Conservation (phyloP, 768 basidiomycete species). For the Aureoboletus auriporus region DNA sequence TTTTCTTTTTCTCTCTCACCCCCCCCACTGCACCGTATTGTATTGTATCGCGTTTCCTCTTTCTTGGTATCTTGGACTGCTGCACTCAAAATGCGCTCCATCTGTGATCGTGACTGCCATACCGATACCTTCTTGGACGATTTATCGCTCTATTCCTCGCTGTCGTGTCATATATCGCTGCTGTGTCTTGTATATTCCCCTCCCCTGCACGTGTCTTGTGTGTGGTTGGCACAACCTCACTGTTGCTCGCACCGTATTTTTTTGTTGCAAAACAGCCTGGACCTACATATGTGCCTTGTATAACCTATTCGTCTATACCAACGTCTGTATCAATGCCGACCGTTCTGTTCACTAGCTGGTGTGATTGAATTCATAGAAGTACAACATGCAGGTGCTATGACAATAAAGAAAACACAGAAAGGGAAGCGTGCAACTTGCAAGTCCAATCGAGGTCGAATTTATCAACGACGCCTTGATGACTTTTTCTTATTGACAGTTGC, state of each 20-base stretch:
- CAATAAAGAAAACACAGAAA: not conserved
- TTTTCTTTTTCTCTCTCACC: too few species aligned
- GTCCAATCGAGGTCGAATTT: too few species aligned
- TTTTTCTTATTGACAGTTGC: constrained; percentile 18
- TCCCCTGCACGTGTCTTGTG: not conserved
- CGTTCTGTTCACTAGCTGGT: not conserved
- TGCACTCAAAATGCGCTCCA: not conserved
- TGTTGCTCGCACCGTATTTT: too few species aligned
- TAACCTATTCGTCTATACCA: constrained; percentile 18
- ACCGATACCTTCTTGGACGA: constrained; percentile 22
- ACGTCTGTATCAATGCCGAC: constrained; percentile 20
- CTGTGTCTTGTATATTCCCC: constrained; percentile 13
- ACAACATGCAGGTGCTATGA: not conserved
- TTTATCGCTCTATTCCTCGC: not conserved
- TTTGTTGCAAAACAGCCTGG: too few species aligned
- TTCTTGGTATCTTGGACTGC: constrained; percentile 26
- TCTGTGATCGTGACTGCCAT: constrained; percentile 1
- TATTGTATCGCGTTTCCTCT: constrained; percentile 13
- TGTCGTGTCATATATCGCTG: constrained; percentile 14
- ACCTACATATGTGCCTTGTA: constrained; percentile 6
- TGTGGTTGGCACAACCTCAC: not conserved
- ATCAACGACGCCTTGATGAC: constrained; percentile 22
- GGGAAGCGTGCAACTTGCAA: too few species aligned
- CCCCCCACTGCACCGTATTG: not conserved
- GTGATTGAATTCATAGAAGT: too few species aligned